Conservation (phyloP, 2,329 filamentous ascomycete species). For the Bipolaris sorokiniana region DNA sequence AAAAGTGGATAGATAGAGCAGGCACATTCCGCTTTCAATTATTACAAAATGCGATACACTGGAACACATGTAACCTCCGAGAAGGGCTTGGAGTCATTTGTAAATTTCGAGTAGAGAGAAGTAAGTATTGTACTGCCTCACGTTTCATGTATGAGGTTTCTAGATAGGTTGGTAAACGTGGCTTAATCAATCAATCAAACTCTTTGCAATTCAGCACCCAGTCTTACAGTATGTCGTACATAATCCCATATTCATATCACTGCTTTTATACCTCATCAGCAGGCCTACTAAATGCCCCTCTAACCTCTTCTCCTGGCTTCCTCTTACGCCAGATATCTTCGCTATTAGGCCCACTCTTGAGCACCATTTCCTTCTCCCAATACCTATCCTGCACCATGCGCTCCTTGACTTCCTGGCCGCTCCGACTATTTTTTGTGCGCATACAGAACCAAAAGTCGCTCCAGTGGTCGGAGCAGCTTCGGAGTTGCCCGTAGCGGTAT, state of each 20-base stretch:
- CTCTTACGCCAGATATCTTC: constrained; percentile 90
- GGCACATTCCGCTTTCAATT: too few species aligned
- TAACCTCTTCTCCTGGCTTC: constrained; percentile 49
- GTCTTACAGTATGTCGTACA: neutral
- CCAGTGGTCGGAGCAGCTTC: constrained; percentile 84
- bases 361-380: constrained; percentile 68
- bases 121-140: too few species aligned
- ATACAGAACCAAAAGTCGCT: constrained; percentile 98
- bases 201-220: neutral
- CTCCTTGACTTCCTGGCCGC: constrained; percentile 62
- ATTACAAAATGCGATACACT: too few species aligned
- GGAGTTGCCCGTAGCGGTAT: constrained; percentile 82
- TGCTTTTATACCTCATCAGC: constrained; percentile 13
- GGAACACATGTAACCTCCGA: too few species aligned
- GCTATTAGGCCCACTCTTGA: constrained; percentile 74
- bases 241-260: neutral
- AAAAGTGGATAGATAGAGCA: too few species aligned
- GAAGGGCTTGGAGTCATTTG: too few species aligned
- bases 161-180: too few species aligned
- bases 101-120: too few species aligned
- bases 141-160: too few species aligned
- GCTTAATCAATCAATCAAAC: too few species aligned
- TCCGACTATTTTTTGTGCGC: constrained; percentile 70
- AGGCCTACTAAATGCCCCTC: constrained; percentile 32
- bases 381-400: constrained; percentile 70